phyloP scores from a whole-genome alignment of 495 filamentous ascomycete species.

The Xylaria palmicola region DNA sequence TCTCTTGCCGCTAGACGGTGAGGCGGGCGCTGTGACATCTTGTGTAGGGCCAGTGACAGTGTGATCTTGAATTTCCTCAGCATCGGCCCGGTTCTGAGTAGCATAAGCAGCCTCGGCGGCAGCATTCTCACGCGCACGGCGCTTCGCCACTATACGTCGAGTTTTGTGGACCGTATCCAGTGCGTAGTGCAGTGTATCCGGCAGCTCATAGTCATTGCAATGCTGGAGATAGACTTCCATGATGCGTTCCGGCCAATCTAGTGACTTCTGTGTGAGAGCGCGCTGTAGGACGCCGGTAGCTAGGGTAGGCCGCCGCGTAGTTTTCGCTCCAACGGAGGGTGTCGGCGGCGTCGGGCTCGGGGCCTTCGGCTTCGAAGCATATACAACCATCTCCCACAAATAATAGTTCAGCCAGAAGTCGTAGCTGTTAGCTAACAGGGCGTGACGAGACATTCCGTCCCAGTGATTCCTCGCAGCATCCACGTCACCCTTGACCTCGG shows the following conservation, averaged over 20 bases:
- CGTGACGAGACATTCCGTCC: conserved; percentile 59
- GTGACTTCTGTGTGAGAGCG: conserved; percentile 62
- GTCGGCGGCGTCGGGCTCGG: conserved; percentile 46
- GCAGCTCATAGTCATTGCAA: conserved; percentile 81
- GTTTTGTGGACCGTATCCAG: conserved; percentile 66
- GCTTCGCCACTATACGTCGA: conserved; percentile 59
- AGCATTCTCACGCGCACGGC: conserved; percentile 64
- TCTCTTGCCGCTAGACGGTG: conserved; percentile 56
- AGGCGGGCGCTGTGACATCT: conserved; percentile 20
- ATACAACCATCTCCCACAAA: conserved; percentile 77
- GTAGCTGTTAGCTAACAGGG: conserved; percentile 68
- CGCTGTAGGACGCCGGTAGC: conserved; percentile 73
- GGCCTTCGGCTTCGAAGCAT: conserved; percentile 39
- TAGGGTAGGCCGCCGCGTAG: conserved; percentile 50
- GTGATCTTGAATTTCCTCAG: conserved; percentile 34
- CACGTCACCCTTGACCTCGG: conserved; percentile 66
- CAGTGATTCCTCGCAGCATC: conserved; percentile 67
- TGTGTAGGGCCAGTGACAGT: conserved; percentile 27
- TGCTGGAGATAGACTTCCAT: conserved; percentile 80
- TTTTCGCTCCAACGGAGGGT: conserved; percentile 26
- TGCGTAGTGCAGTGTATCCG: conserved; percentile 67
- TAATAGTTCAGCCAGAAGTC: conserved; percentile 95
- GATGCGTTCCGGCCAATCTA: conserved; percentile 94
- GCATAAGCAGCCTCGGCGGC: conserved; percentile 52
- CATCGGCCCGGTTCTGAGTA: conserved; percentile 26